A percentile compares a stretch with the other conserved stretches of the same genome.
Evolutionary conservation across 352 stramenopile genomes (phyloP).

Genomic region (Thalassiosira gravida): DNA sequence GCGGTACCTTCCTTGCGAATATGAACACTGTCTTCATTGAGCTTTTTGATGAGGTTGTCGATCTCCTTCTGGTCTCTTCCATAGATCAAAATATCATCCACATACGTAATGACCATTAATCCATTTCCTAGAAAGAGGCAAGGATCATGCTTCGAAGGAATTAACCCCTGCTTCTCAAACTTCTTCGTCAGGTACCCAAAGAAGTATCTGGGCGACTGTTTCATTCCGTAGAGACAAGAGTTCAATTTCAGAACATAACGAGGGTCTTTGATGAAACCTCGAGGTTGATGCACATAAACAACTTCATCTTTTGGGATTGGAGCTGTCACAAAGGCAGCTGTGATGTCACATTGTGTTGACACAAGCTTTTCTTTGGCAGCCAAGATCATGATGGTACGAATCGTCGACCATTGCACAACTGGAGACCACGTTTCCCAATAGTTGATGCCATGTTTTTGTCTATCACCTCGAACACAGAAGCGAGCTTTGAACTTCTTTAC

Average conservation of each 20-base stretch:
- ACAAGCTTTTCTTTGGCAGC: constrained; percentile 6
- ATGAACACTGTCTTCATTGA: background rate
- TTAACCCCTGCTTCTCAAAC: background rate
- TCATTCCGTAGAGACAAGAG: constrained; percentile 47
- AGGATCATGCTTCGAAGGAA: constrained; percentile 1
- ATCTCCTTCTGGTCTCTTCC: background rate
- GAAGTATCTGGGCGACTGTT: constrained; percentile 31
- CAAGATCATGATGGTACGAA: constrained; percentile 50
- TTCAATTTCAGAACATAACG: constrained; percentile 26
- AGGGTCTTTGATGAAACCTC: constrained; percentile 17
- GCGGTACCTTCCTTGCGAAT: background rate
- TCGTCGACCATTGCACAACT: constrained; percentile 19
- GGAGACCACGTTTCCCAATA: constrained; percentile 38
- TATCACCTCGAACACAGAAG: constrained; percentile 46
- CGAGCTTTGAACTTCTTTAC: constrained; percentile 47
- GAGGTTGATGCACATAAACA: constrained; percentile 35
- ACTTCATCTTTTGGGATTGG: constrained; percentile 1
- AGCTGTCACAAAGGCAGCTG: constrained; percentile 25
- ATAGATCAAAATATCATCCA: background rate
- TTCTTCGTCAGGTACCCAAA: constrained; percentile 19
- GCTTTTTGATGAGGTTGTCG: background rate
- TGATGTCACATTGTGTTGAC: constrained; percentile 17
- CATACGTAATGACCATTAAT: background rate
- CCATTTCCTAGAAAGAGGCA: background rate
- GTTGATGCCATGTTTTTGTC: constrained; percentile 37